phyloP scores from a whole-genome alignment of 257 asterid genomes.

The Agastache rugosa region DNA sequence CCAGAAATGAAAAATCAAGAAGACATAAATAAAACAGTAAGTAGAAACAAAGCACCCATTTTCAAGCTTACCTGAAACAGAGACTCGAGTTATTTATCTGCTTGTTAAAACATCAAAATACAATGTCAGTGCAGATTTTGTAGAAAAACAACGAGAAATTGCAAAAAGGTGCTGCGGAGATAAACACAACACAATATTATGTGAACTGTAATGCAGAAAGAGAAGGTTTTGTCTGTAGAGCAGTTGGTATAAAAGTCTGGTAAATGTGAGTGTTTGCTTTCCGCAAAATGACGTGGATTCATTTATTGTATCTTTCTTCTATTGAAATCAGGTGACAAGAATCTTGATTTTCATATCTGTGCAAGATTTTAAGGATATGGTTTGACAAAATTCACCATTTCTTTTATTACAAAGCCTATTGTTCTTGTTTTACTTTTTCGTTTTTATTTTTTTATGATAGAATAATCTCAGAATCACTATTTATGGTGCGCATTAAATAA shows the following conservation, averaged over 20 bases:
- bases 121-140: background rate
- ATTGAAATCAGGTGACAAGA: conserved; percentile 22
- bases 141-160: conserved; percentile 15
- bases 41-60: conserved; percentile 1
- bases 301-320: conserved; percentile 32
- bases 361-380: background rate
- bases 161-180: conserved; percentile 30
- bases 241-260: conserved; percentile 35
- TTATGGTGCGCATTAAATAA: too few species aligned
- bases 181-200: conserved; percentile 19
- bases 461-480: too few species aligned
- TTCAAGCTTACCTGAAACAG: conserved; percentile 39
- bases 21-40: background rate
- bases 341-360: conserved; percentile 12
- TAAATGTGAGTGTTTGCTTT: conserved; percentile 30
- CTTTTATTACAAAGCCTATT: background rate
- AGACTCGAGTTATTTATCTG: conserved; percentile 22
- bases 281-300: conserved; percentile 33
- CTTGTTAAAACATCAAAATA: background rate
- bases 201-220: conserved; percentile 39
- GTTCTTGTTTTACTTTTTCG: too few species aligned
- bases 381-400: background rate
- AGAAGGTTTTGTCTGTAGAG: conserved; percentile 33
- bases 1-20: background rate
- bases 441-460: too few species aligned